Evolutionary conservation across 1,139 yeast species (phyloP), one percentile per base, ranked within the genome.

Genomic region (Candida sp.): DNA sequence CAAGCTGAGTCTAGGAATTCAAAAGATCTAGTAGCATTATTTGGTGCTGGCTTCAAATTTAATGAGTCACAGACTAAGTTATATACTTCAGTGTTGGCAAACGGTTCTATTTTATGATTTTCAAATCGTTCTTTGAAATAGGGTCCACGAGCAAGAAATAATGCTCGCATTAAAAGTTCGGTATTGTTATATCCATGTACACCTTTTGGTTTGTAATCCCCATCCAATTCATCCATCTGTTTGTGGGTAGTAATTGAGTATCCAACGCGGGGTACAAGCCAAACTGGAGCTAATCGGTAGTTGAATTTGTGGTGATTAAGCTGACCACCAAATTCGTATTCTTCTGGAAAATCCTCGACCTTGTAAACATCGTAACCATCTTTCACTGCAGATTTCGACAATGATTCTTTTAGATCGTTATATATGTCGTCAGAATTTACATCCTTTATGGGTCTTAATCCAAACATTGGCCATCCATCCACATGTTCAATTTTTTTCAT

Each of bases 391-490:
- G 53, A 54, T n/a, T 54, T 51, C 3, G 54, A 49, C 41, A 69
- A 53, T 6, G 62, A 64, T 1, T 38, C 37, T n/a, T 39, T 36
- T 38, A 65, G 34, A 46, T 61, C 65, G 1, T 50, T 36, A 35
- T 43, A 49, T 2, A 54, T 54, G 22, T 56, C 62, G 8, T 56
- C 56, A n/a, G 48, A 44, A 4, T 64, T 50, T 39, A 49, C 54
- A 33, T 69, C 61, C 0, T 58, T 46, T 38, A 55, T 65, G 7
- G 95, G 93, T 37, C 95, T 73, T 39, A 88, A 65, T 0, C 95
- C 96, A 53, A 75, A 83, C 46, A 88, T 68, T n/a, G 96, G 96
- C 91, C 95, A 87, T n/a, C 95, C 96, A 57, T 85, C 93, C 36
- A 77, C 66, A 55, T 82, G 83, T 45, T 81, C 84, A 40, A 87